Percentiles rank a stretch among this genome's conserved stretches.
Evolutionary conservation across 805 yeast species (phyloP).

Genomic region (Debaryomyces castellii): DNA sequence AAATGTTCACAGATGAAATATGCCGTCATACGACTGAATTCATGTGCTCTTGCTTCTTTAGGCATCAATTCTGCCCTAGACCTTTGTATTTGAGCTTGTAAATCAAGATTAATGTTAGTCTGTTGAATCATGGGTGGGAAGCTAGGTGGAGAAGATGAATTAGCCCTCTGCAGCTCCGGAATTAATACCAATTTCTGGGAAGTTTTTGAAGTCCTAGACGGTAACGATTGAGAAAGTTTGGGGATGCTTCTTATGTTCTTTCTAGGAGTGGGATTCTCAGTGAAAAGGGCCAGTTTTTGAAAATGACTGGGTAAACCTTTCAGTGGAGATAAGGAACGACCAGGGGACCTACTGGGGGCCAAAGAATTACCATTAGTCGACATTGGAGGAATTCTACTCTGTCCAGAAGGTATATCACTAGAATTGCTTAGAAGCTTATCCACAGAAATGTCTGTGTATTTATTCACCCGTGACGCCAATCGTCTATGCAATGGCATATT

Average conservation of each 20-base stretch:
- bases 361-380: slow-evolving; percentile 12
- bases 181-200: slow-evolving; percentile 84
- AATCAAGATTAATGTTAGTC: slow-evolving; percentile 10
- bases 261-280: slow-evolving; percentile 3
- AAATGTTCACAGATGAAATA: slow-evolving; percentile 86
- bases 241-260: slow-evolving; percentile 49
- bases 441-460: slow-evolving; percentile 77
- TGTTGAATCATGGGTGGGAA: slow-evolving; percentile 8
- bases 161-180: slow-evolving; percentile 53
- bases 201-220: slow-evolving; percentile 78
- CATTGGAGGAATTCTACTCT: slow-evolving; percentile 43
- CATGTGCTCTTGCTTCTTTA: slow-evolving; percentile 58
- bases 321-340: slow-evolving; percentile 17
- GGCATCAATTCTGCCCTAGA: slow-evolving; percentile 58
- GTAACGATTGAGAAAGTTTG: slow-evolving; percentile 54
- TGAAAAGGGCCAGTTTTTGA: neutral
- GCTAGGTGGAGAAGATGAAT: slow-evolving; percentile 14
- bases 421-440: slow-evolving; percentile 74
- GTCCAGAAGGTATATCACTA: slow-evolving; percentile 88
- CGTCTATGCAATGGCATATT: slow-evolving; percentile 15
- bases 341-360: slow-evolving; percentile 5
- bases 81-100: slow-evolving; percentile 33
- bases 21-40: slow-evolving; percentile 84
- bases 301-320: neutral
- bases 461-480: slow-evolving; percentile 30